A percentile compares a stretch with the other conserved stretches of the same genome.
Conservation (phyloP, 179 eudicot genomes). For the Beta macrorhiza region DNA sequence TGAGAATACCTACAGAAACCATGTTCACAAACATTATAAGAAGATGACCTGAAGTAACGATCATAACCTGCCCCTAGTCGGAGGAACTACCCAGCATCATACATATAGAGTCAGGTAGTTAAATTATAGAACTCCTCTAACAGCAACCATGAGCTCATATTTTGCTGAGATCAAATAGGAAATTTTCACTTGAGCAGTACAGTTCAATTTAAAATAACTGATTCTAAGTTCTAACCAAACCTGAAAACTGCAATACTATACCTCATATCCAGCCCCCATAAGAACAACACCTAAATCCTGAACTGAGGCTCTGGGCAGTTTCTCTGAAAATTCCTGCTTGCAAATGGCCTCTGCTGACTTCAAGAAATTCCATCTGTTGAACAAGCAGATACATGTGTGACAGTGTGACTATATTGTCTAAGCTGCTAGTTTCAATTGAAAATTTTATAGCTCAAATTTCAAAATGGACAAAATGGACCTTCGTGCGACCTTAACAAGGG, state of each 20-base stretch:
- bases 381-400: conserved; percentile 1
- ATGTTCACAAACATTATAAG: conserved; percentile 10
- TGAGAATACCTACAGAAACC: conserved; percentile 61
- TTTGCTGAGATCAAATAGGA: background rate
- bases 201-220: background rate
- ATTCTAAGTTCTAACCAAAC: background rate
- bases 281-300: conserved; percentile 87
- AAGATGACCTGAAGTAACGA: background rate
- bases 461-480: conserved; percentile 55
- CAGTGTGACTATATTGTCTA: conserved; percentile 1
- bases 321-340: conserved; percentile 80
- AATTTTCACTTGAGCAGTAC: background rate
- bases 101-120: background rate
- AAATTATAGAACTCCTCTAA: background rate
- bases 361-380: conserved; percentile 74
- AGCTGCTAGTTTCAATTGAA: background rate
- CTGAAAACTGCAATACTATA: conserved; percentile 21
- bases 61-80: background rate
- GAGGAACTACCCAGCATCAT: conserved; percentile 3
- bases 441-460: conserved; percentile 5
- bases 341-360: conserved; percentile 64
- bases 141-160: background rate
- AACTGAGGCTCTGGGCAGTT: conserved; percentile 72
- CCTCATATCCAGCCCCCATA: conserved; percentile 97
- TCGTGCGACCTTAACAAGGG: conserved; percentile 91